These are phyloP conservation scores for Colletotrichum cuscutae DNA, from an alignment of 2,329 filamentous ascomycete species.

Conservation along the genomic window DNA sequence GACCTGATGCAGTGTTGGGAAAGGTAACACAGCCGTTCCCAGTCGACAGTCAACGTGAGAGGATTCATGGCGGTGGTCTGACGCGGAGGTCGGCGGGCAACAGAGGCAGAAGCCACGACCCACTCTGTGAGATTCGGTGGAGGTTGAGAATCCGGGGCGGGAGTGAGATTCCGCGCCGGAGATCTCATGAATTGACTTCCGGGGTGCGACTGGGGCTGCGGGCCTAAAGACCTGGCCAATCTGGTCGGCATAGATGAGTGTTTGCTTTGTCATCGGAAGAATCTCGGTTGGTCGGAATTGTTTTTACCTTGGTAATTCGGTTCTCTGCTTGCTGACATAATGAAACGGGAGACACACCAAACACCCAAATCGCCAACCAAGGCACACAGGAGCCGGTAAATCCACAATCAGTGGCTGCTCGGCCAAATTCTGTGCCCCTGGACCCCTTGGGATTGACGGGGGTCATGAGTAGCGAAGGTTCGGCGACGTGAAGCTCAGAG, in stretches of 20 bases:
- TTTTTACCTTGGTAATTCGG: slow-evolving; percentile 12
- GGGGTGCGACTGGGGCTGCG: slow-evolving; percentile 2
- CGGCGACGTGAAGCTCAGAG: background rate
- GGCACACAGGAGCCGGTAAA: slow-evolving; percentile 7
- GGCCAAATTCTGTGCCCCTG: background rate
- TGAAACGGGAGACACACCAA: background rate
- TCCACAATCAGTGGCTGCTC: background rate
- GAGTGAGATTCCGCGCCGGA: slow-evolving; percentile 13
- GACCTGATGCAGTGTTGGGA: background rate
- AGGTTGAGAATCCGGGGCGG: slow-evolving; percentile 20
- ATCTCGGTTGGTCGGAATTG: background rate
- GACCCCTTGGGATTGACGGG: slow-evolving; percentile 5
- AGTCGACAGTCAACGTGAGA: background rate
- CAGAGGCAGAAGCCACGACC: background rate
- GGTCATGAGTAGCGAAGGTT: slow-evolving; percentile 26
- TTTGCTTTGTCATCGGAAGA: slow-evolving; percentile 4
- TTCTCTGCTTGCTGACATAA: background rate
- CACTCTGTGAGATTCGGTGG: background rate
- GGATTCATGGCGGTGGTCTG: background rate
- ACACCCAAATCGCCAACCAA: slow-evolving; percentile 14
- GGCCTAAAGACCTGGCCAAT: background rate
- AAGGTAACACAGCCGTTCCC: background rate
- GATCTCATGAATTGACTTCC: slow-evolving; percentile 12
- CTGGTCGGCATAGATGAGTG: background rate
- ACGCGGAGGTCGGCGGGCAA: no score